Evolutionary conservation across 2,329 filamentous ascomycete species (phyloP), one percentile per base, ranked within the genome.

Genomic region (Xylariaceae sp.): DNA sequence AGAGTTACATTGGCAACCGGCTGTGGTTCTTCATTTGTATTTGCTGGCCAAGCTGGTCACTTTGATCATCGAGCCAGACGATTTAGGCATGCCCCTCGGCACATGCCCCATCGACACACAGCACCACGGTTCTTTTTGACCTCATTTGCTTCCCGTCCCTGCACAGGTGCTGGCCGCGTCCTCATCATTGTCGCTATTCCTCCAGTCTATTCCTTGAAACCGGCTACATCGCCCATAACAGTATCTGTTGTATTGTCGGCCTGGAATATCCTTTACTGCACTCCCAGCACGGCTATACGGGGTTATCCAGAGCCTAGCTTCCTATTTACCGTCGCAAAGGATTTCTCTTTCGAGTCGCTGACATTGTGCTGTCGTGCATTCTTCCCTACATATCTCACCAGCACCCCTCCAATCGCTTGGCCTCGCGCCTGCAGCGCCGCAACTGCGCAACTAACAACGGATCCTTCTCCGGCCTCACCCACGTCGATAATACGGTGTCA

Each of bases 161-260:
- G 60, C 61, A 53, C 63, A 66, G 61, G 63, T 61, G 65, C 65
- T 66, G 63, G 64, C 59, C 63, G n/a, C n/a, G 62, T 61, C 59
- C 63, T 61, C 57, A 63, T 61, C 22, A 19, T 45, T 22, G 30
- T 44, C 29, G 37, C 40, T 29, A 29, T 50, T 45, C 40, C 49
- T 42, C 50, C 60, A 61, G 61, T 61, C 60, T 62, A 62, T 45
- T 56, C 47, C 47, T 57, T 51, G 13, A 39, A n/a, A 44, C 48
- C 54, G 57, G 45, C 47, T 34, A 46, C 52, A 55, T 52, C 47
- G 49, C 53, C 58, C 54, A 51, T 58, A 61, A 58, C 52, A 58
- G 47, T 50, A 47, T 51, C 40, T n/a, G 32, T 36, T 41, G 5
- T 26, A 26, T 26, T 30, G 37, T 42, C 48, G 15, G 10, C 19